phyloP scores from a whole-genome alignment of 179 eudicot species.

The Dionaea muscipula region DNA sequence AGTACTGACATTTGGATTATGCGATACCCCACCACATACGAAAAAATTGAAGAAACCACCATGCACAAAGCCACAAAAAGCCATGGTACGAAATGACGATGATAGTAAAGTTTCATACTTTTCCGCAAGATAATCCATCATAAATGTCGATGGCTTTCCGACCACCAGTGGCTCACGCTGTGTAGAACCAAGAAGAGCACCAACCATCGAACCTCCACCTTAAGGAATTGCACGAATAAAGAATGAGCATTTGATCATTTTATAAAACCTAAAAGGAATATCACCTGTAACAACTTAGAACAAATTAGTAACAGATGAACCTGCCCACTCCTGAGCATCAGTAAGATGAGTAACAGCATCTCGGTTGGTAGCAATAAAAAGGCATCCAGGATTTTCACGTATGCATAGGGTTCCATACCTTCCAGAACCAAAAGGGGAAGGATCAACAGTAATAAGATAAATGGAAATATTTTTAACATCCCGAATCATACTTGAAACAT shows the following conservation, averaged over 20 bases:
- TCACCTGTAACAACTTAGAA: neutral
- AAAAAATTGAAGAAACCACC: slow-evolving; percentile 1
- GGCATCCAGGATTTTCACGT: slow-evolving; percentile 90
- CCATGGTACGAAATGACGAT: slow-evolving; percentile 1
- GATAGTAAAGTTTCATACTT: slow-evolving; percentile 32
- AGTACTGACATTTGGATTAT: too few relatives aligned
- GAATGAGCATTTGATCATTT: neutral
- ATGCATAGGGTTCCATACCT: slow-evolving; percentile 90
- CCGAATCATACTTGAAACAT: too few relatives aligned
- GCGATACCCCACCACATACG: neutral
- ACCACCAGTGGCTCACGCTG: slow-evolving; percentile 85
- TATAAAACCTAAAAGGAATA: neutral
- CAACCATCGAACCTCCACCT: slow-evolving; percentile 99
- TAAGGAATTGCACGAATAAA: slow-evolving; percentile 11
- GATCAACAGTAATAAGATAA: neutral
- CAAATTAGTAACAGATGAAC: slow-evolving; percentile 9
- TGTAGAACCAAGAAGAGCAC: slow-evolving; percentile 76
- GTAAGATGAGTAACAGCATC: slow-evolving; percentile 98
- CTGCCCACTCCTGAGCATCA: slow-evolving; percentile 99
- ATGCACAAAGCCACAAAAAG: neutral
- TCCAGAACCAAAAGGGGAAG: neutral
- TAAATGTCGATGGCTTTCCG: slow-evolving; percentile 95
- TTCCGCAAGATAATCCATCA: slow-evolving; percentile 89
- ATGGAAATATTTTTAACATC: neutral
- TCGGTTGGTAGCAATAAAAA: slow-evolving; percentile 93